phyloP scores from a whole-genome alignment of 805 yeast genomes.

The Metschnikowia aberdeeniae region DNA sequence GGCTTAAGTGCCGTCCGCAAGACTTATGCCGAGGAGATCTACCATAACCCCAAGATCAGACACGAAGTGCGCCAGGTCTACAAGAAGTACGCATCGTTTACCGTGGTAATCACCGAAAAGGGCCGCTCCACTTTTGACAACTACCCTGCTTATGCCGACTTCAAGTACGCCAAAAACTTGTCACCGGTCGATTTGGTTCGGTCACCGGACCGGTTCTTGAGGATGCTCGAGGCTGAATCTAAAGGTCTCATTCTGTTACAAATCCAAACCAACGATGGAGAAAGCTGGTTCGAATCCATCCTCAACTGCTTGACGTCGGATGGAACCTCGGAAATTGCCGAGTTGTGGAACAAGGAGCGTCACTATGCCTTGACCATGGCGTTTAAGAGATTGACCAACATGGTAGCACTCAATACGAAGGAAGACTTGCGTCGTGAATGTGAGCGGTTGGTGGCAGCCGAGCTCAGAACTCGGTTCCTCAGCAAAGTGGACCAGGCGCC shows the following conservation, averaged over 20 bases:
- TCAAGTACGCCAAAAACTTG: conserved; percentile 85
- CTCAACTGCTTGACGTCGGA: conserved; percentile 63
- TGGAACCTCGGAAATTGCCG: conserved; percentile 69
- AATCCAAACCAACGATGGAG: conserved; percentile 47
- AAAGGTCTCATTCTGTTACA: conserved; percentile 67
- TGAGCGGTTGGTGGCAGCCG: conserved; percentile 62
- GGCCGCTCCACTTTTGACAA: conserved; percentile 65
- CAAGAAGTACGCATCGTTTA: conserved; percentile 61
- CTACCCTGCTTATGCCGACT: conserved; percentile 78
- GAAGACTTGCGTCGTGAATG: conserved; percentile 77
- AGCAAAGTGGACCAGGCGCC: conserved; percentile 90
- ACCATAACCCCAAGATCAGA: conserved; percentile 76
- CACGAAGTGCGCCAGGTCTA: conserved; percentile 61
- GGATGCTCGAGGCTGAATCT: conserved; percentile 90
- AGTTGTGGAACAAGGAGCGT: conserved; percentile 78
- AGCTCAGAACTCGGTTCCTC: conserved; percentile 66
- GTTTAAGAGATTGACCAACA: conserved; percentile 59
- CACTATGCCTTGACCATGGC: conserved; percentile 63
- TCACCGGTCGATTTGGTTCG: conserved; percentile 67
- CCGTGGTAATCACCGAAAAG: conserved; percentile 77
- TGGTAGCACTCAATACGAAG: conserved; percentile 70
- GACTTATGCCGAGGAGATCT: conserved; percentile 73
- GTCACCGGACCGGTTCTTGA: conserved; percentile 76
- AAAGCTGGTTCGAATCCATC: conserved; percentile 39
- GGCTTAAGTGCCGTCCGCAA: conserved; percentile 73